Percentiles rank a stretch among this genome's conserved stretches.
phyloP scores from a whole-genome alignment of 768 basidiomycete genomes.

The Suillus tomentosus region DNA sequence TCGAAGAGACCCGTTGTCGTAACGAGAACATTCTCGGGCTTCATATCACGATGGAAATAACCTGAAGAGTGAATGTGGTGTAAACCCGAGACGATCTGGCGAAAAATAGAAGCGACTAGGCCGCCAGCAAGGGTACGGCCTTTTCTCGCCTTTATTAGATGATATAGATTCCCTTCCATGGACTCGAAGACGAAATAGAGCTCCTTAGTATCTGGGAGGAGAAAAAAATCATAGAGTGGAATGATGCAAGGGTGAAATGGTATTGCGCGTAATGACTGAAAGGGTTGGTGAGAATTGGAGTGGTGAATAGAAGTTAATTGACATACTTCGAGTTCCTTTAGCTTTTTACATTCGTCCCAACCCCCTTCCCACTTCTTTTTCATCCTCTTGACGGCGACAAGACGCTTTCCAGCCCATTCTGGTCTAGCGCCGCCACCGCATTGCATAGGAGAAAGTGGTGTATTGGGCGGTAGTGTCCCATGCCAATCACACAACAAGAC shows the following conservation, averaged over 20 bases:
- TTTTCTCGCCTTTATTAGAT: slow-evolving; percentile 96
- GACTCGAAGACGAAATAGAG: slow-evolving; percentile 99
- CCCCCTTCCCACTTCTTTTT: slow-evolving; percentile 97
- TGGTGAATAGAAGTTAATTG: slow-evolving; percentile 16
- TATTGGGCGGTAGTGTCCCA: slow-evolving; percentile 89
- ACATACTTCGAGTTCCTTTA: slow-evolving; percentile 93
- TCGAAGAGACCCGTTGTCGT: slow-evolving; percentile 95
- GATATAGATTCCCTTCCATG: slow-evolving; percentile 99
- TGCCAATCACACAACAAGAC: slow-evolving; percentile 99
- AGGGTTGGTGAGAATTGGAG: slow-evolving; percentile 18
- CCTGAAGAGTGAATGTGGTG: slow-evolving; percentile 90
- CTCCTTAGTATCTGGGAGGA: slow-evolving; percentile 92
- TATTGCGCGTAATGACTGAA: slow-evolving; percentile 90
- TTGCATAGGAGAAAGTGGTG: slow-evolving; percentile 92
- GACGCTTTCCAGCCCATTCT: slow-evolving; percentile 91
- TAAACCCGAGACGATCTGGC: slow-evolving; percentile 87
- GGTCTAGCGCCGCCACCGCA: slow-evolving; percentile 89
- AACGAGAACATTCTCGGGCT: slow-evolving; percentile 98
- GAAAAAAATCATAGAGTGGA: slow-evolving; percentile 98
- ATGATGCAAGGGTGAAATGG: slow-evolving; percentile 97
- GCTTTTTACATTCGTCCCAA: slow-evolving; percentile 94
- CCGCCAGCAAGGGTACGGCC: slow-evolving; percentile 96
- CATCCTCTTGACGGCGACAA: slow-evolving; percentile 98
- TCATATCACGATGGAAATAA: slow-evolving; percentile 99
- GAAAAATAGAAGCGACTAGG: slow-evolving; percentile 92